A percentile compares a stretch with the other conserved stretches of the same genome.
These are phyloP conservation scores for Sordaria brevicollis DNA, from an alignment of 495 filamentous ascomycete species.

Conservation along the genomic window DNA sequence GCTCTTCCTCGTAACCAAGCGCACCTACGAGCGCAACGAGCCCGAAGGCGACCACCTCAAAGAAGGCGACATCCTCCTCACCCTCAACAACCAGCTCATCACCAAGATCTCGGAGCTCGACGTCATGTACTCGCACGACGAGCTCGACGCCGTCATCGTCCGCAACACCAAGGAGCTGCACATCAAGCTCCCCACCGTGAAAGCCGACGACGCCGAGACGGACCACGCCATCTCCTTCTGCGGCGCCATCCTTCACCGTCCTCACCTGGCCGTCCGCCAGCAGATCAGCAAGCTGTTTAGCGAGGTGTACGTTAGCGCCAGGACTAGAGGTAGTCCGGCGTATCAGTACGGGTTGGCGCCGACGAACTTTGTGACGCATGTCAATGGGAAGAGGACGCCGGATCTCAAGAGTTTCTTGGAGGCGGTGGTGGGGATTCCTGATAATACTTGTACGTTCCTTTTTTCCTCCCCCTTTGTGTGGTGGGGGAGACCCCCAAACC, in stretches of 20 bases:
- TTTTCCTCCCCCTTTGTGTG: not conserved
- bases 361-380: conserved; percentile 94
- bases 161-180: conserved; percentile 70
- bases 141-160: conserved; percentile 78
- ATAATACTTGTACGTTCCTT: conserved; percentile 69
- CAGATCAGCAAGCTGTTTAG: conserved; percentile 95
- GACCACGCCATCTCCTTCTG: conserved; percentile 88
- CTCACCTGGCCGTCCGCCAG: conserved; percentile 92
- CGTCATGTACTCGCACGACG: conserved; percentile 86
- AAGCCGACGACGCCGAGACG: conserved; percentile 85
- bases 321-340: conserved; percentile 74
- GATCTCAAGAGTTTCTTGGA: conserved; percentile 70
- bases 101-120: conserved; percentile 89
- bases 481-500: not conserved
- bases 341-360: conserved; percentile 90
- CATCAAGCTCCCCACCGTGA: conserved; percentile 74
- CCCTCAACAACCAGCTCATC: conserved; percentile 82
- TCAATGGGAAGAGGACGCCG: conserved; percentile 77
- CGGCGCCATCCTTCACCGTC: conserved; percentile 83
- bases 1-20: conserved; percentile 95
- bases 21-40: conserved; percentile 55
- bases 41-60: conserved; percentile 51
- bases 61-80: conserved; percentile 90
- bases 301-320: conserved; percentile 89
- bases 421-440: conserved; percentile 74